These are phyloP conservation scores for Apiotrichum montevideense DNA, from an alignment of 1,284 basidiomycete species.

Conservation along the genomic window DNA sequence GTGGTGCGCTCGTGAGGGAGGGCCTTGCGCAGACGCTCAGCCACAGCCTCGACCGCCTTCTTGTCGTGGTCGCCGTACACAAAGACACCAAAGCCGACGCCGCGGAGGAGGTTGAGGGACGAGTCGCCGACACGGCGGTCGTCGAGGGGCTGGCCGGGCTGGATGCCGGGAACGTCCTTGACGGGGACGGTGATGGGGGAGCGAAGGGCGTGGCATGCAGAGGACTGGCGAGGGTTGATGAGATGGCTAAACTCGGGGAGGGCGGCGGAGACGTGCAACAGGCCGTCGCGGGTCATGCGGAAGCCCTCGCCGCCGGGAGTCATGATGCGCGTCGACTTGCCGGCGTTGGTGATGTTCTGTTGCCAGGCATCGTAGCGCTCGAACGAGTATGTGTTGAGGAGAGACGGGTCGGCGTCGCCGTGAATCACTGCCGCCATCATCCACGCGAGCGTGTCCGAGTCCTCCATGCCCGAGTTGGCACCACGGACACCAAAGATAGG, in stretches of 20 bases:
- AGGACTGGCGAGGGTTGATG: conserved; percentile 19
- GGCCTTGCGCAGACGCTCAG: not conserved
- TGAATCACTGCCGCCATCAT: conserved; percentile 12
- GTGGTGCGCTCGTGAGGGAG: conserved; percentile 10
- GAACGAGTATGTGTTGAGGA: conserved; percentile 13
- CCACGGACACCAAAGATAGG: conserved; percentile 20
- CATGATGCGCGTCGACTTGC: conserved; percentile 18
- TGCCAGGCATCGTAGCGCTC: conserved; percentile 19
- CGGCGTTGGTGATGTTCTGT: conserved; percentile 17
- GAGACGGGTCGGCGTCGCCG: conserved; percentile 9
- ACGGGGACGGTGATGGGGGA: conserved; percentile 11
- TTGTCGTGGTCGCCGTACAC: conserved; percentile 4
- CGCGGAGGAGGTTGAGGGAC: conserved; percentile 9
- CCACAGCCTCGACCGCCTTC: not conserved
- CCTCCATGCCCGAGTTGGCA: conserved; percentile 19
- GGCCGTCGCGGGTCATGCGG: conserved; percentile 15
- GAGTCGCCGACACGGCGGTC: conserved; percentile 11
- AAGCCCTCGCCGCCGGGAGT: conserved; percentile 17
- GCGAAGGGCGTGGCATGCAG: conserved; percentile 13
- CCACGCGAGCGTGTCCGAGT: conserved; percentile 18
- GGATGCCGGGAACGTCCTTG: not conserved
- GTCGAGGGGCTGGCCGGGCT: conserved; percentile 15
- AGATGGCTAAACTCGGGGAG: conserved; percentile 19
- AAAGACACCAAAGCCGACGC: conserved; percentile 13
- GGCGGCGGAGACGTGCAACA: conserved; percentile 11